Base-by-base conservation (phyloP, 1,284 basidiomycete species). In the Cystobasidiaceae sp. region DNA sequence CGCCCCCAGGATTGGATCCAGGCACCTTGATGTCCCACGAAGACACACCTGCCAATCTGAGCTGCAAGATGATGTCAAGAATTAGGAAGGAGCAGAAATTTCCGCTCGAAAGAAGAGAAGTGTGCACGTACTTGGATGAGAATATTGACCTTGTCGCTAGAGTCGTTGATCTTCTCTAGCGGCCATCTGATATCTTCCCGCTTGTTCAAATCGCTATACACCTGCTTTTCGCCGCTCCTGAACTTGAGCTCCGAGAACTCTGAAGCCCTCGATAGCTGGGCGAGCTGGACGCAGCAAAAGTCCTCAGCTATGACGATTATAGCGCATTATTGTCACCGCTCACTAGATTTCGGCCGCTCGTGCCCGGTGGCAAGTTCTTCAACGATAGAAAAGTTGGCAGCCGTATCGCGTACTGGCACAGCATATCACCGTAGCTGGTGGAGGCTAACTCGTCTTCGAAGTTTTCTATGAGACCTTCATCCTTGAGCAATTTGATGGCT, bases 221-320 rank as follows among this genome's bases (percentile, higher is more conserved):
- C 61, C 21, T 48, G 50, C 49, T 77, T 77, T 54, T 78, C 77
- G n/a, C 74, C 77, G n/a, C 68, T 67, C 30, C 77, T 68, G 43
- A 77, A 66, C 6, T 76, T 68, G 28, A 75, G 66, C n/a, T 72
- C 71, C 13, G 57, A 48, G 45, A 76, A 74, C 60, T 78, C 77
- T 7, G 69, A 63, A 2, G 77, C 75, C n/a, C 61, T 49, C 0
- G 70, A 62, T 13, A 78, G 28, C n/a, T 63, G 55, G n/a, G 69
- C 67, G 43, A 74, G 69, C 17, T 62, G 43, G 3, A 39, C 43
- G 13, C 11, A 60, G 8, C 46, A 27, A n/a, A 48, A 28, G 61
- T 25, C n/a, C 25, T 50, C 37, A 41, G 33, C 19, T 11, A 4
- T 54, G 44, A 28, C 15, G 5, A 27, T 8, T 32, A 23, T 7